These are phyloP conservation scores for Mycena olivaceomarginata DNA, from an alignment of 768 basidiomycete species.

Conservation along the genomic window DNA sequence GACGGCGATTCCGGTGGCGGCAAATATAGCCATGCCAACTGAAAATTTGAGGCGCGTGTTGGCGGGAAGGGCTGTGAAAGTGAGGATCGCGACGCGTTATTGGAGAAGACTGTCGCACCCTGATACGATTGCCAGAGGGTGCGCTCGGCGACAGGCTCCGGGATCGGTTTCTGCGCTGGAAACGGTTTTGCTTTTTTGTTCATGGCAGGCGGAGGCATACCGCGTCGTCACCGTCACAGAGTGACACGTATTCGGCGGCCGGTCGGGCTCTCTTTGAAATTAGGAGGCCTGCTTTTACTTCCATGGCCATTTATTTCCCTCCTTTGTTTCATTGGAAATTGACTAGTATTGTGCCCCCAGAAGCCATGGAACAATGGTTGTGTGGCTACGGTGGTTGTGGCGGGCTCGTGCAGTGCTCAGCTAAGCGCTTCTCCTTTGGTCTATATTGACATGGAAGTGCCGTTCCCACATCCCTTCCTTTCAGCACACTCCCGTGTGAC, in stretches of 20 bases:
- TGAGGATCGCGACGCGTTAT: constrained; percentile 33
- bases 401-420: neutral
- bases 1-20: constrained; percentile 65
- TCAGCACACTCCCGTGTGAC: constrained; percentile 24
- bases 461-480: neutral
- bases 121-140: constrained; percentile 67
- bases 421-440: constrained; percentile 12
- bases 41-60: constrained; percentile 72
- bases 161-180: constrained; percentile 18
- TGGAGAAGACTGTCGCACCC: constrained; percentile 49
- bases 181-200: constrained; percentile 18
- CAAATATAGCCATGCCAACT: constrained; percentile 67
- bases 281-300: neutral
- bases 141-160: constrained; percentile 45
- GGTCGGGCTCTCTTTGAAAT: too few relatives aligned
- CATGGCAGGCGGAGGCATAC: neutral
- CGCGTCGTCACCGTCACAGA: too few relatives aligned
- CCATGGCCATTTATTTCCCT: neutral
- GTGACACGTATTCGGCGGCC: too few relatives aligned
- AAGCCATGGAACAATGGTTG: neutral
- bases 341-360: too few relatives aligned
- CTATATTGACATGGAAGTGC: neutral
- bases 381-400: neutral
- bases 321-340: neutral
- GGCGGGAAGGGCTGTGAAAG: constrained; percentile 69